Percentiles rank a stretch among this genome's conserved stretches.
These are phyloP conservation scores for Acacia acuminata DNA, from an alignment of 306 rosid genomes.

Conservation along the genomic window DNA sequence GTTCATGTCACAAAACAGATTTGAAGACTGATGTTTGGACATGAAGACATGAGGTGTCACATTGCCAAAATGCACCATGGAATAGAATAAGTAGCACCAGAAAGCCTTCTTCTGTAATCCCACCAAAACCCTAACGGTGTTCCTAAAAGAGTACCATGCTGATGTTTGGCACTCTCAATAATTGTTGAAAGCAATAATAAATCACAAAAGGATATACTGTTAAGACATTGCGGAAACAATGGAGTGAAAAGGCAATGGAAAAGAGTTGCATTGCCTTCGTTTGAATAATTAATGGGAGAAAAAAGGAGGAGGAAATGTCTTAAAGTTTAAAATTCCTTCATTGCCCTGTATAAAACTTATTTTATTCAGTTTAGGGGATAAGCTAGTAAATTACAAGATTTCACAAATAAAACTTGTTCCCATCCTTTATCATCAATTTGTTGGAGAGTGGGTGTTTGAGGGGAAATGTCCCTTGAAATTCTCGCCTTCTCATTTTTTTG, in stretches of 20 bases:
- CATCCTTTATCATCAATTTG: background rate
- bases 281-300: background rate
- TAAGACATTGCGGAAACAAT: background rate
- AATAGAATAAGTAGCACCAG: background rate
- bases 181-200: background rate
- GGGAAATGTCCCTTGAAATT: no score
- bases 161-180: background rate
- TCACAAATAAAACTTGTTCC: background rate
- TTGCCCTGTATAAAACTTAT: background rate
- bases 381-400: background rate
- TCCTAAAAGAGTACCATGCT: background rate
- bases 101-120: background rate
- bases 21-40: background rate
- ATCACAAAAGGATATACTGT: background rate
- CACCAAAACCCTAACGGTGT: background rate
- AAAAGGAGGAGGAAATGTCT: background rate
- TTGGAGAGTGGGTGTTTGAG: no score
- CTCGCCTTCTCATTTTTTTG: no score
- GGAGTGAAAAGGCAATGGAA: background rate
- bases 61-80: background rate
- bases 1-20: background rate
- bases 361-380: background rate
- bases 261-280: no score
- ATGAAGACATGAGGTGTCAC: background rate
- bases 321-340: background rate